Evolutionary conservation across 768 basidiomycete species (phyloP).

Genomic region (Termitomyces sp.): DNA sequence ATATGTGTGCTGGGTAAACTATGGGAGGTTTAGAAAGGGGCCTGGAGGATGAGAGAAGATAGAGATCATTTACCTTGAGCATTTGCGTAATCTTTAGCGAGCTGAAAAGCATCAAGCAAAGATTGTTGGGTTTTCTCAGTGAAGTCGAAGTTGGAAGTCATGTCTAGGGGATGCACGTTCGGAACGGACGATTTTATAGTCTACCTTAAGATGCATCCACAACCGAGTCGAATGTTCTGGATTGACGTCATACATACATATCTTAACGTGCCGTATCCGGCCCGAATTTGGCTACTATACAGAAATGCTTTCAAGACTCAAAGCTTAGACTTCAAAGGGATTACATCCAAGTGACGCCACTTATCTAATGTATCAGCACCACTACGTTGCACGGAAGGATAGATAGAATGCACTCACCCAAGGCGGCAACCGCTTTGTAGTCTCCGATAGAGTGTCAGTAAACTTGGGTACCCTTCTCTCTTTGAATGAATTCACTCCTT

Average conservation of each 20-base stretch:
- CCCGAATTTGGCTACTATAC: neutral
- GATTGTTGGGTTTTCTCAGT: slow-evolving; percentile 80
- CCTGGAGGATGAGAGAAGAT: neutral
- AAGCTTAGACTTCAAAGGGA: slow-evolving; percentile 13
- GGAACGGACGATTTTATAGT: slow-evolving; percentile 1
- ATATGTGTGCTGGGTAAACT: slow-evolving; percentile 85
- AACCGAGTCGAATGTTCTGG: slow-evolving; percentile 4
- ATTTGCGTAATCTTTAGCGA: slow-evolving; percentile 80
- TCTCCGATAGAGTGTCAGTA: slow-evolving; percentile 35
- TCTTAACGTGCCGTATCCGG: neutral
- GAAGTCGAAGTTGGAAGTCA: slow-evolving; percentile 65
- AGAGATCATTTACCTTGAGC: slow-evolving; percentile 54
- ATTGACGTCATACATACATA: slow-evolving; percentile 2
- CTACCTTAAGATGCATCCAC: neutral
- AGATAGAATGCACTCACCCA: slow-evolving; percentile 34
- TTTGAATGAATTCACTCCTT: slow-evolving; percentile 44
- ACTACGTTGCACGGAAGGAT: neutral
- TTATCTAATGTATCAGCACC: neutral
- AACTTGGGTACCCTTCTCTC: slow-evolving; percentile 41
- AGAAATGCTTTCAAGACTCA: neutral
- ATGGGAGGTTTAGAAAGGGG: slow-evolving; percentile 5
- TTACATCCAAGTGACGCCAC: slow-evolving; percentile 14
- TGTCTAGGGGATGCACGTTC: slow-evolving; percentile 14
- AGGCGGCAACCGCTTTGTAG: slow-evolving; percentile 38
- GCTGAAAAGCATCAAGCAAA: slow-evolving; percentile 65